phyloP scores from a whole-genome alignment of 2,329 filamentous ascomycete species.

The Clonostachys sp. region DNA sequence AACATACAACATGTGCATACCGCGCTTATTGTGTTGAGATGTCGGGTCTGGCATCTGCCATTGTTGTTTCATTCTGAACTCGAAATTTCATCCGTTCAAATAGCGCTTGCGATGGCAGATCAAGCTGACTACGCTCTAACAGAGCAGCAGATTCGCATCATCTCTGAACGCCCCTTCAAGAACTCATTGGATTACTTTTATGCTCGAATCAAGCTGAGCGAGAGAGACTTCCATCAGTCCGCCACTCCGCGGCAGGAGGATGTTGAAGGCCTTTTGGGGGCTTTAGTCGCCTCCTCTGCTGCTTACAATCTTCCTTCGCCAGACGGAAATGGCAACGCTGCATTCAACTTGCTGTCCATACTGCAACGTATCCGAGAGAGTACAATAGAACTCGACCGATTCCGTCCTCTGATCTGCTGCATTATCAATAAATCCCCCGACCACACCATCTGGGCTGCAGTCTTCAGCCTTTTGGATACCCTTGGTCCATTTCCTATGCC shows the following conservation, averaged over 20 bases:
- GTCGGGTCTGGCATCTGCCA: no score
- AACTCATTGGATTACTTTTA: no score
- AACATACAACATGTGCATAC: no score
- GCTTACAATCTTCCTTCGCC: slow-evolving; percentile 1
- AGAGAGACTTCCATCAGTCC: no score
- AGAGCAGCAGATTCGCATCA: no score
- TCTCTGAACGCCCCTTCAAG: no score
- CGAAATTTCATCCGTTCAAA: no score
- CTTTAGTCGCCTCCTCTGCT: not conserved
- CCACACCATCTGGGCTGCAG: slow-evolving; percentile 1
- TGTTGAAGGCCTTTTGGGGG: slow-evolving; percentile 1
- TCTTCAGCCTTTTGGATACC: slow-evolving; percentile 1
- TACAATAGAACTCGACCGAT: not conserved
- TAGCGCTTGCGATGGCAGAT: no score
- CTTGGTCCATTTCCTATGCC: not conserved
- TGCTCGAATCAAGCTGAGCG: no score
- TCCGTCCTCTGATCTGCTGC: not conserved
- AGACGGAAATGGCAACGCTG: not conserved
- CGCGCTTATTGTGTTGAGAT: no score
- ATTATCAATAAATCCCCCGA: slow-evolving; percentile 1
- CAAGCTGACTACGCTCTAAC: no score
- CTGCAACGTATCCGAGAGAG: not conserved
- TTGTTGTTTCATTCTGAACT: no score
- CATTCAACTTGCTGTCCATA: slow-evolving; percentile 2
- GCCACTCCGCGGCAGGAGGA: not conserved